Percentiles rank a stretch among this genome's conserved stretches.
Conservation (phyloP, 257 asterid species). For the Jacaranda mimosifolia region DNA sequence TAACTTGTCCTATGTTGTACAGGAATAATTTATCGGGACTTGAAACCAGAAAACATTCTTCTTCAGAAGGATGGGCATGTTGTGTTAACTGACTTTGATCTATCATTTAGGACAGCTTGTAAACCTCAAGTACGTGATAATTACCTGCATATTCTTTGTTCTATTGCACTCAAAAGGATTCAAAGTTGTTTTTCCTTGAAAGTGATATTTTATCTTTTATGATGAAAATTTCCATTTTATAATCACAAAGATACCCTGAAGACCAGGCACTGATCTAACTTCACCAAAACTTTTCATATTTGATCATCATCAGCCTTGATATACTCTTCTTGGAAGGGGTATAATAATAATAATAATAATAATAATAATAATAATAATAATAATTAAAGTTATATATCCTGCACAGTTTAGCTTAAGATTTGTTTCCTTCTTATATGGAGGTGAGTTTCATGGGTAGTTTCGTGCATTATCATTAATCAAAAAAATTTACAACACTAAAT, state of each 20-base stretch:
- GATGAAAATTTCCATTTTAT: neutral
- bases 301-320: neutral
- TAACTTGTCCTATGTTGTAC: constrained; percentile 40
- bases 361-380: neutral
- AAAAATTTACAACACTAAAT: neutral
- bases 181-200: neutral
- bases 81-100: constrained; percentile 86
- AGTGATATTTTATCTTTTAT: neutral
- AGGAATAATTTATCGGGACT: constrained; percentile 95
- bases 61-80: constrained; percentile 90
- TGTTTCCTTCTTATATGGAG: neutral
- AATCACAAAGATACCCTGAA: neutral
- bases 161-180: neutral
- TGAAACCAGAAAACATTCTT: constrained; percentile 95
- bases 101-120: constrained; percentile 83
- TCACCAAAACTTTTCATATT: neutral
- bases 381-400: neutral
- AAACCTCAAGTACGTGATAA: constrained; percentile 79
- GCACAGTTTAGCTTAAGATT: neutral
- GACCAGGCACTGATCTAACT: constrained; percentile 8
- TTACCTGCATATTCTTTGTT: constrained; percentile 20
- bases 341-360: neutral
- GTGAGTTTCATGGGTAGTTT: neutral
- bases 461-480: neutral
- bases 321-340: neutral